A percentile compares a stretch with the other conserved stretches of the same genome.
Evolutionary conservation across 768 basidiomycete genomes (phyloP).

Genomic region (Tulasnella calospora): DNA sequence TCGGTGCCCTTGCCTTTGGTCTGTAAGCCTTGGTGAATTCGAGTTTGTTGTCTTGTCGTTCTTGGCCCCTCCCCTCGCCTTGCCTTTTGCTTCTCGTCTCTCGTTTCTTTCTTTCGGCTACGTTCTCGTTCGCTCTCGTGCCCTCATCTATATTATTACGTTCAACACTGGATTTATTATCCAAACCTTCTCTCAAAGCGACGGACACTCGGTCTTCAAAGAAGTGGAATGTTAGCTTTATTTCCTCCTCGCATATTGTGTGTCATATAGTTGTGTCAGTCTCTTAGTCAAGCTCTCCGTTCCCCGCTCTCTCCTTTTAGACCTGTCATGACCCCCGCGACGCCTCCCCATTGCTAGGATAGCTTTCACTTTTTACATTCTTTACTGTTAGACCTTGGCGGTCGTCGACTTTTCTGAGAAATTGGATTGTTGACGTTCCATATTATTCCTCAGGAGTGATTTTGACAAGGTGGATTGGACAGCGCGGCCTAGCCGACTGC

Average conservation of each 20-base stretch:
- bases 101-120: not conserved
- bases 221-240: no score
- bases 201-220: no score
- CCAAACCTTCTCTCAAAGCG: not conserved
- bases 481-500: no score
- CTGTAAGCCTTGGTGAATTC: not conserved
- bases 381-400: not conserved
- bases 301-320: not conserved
- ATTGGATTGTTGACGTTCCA: not conserved
- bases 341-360: not conserved
- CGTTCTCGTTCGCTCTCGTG: no score
- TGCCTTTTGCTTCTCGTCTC: not conserved
- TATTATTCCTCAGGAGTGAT: no score
- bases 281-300: not conserved
- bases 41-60: not conserved
- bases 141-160: no score
- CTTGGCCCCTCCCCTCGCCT: not conserved
- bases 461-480: no score
- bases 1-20: constrained; percentile 6
- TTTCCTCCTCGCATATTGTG: no score
- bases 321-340: not conserved
- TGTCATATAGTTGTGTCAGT: not conserved
- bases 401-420: not conserved
- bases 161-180: no score
- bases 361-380: not conserved